Evolutionary conservation across 2,329 filamentous ascomycete genomes (phyloP), one percentile per base, ranked within the genome.

Genomic region (Boeremia exigua): DNA sequence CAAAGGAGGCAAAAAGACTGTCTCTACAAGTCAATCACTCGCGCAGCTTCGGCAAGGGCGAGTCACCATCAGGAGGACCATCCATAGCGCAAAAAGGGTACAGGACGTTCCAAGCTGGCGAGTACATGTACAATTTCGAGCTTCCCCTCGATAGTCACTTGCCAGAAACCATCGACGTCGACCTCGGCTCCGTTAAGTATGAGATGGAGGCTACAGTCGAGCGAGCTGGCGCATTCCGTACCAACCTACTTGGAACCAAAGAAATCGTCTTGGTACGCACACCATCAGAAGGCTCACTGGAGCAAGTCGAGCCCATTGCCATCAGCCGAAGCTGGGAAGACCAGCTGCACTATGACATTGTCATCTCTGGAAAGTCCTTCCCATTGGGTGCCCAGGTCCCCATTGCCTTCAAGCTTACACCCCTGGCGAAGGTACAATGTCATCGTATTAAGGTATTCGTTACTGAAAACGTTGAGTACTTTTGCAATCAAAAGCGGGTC

Each of bases 271-370:
- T 97, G 43, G 91, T 96, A 48, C 88, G 93, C 39, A 87, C 95
- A 3, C 93, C 93, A 0, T 87, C 94, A 44, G 92, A 96, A 75
- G 86, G 92, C 40, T 96, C 92, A 0, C 80, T 96, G 23, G 93
- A 97, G 75, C 92, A 92, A 75, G 89, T 92, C 25, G 93, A 97
- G 71, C 93, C 93, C 2, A 96, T 97, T 67, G 94, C 92, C 10
- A 96, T 97, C 69, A 94, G 90, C 61, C 84, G 93, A 17, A 92
- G 91, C 59, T 97, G 93, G 93, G 93, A 97, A 72, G 92, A 97
- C 65, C 93, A 96, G 70, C 81, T 97, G 29, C 92, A 96, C 69
- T 97, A 97, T 77, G 93, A 97, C 68, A 96, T 97, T 65, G 88
- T 96, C 72, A 96, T 97, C 50, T 96, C 92, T 1, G 93, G 93